Evolutionary conservation across 1,284 basidiomycete species (phyloP).

Genomic region (Ustilago sp.): DNA sequence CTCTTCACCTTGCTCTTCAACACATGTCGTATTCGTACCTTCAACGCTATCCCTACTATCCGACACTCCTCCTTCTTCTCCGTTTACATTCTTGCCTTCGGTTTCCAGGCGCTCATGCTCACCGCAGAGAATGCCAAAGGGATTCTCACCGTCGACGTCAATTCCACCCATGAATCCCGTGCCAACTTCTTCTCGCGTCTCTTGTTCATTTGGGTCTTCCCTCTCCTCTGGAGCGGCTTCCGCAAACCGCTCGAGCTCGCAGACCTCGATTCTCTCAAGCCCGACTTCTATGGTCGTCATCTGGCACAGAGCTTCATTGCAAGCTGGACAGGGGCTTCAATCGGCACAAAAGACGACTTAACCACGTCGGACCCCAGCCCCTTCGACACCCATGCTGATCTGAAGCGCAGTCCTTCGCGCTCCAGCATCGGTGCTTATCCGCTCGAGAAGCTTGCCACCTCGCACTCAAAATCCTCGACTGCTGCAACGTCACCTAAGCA

Average conservation of each 20-base stretch:
- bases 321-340: conserved; percentile 28
- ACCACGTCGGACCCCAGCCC: neutral
- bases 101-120: conserved; percentile 48
- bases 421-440: conserved; percentile 26
- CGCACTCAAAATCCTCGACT: neutral
- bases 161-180: conserved; percentile 46
- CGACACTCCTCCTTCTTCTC: conserved; percentile 41
- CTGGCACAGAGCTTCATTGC: conserved; percentile 33
- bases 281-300: conserved; percentile 35
- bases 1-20: conserved; percentile 42
- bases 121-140: conserved; percentile 49
- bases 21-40: conserved; percentile 51
- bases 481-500: neutral
- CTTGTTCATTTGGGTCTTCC: conserved; percentile 54
- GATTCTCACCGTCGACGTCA: conserved; percentile 15
- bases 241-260: conserved; percentile 40
- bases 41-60: conserved; percentile 32
- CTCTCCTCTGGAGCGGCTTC: conserved; percentile 47
- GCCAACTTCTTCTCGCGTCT: conserved; percentile 56
- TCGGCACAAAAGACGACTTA: neutral
- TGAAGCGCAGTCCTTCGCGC: conserved; percentile 19
- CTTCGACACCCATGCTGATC: neutral
- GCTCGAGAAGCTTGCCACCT: conserved; percentile 25
- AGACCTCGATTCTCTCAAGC: conserved; percentile 47
- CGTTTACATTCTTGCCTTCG: conserved; percentile 35